Evolutionary conservation across 768 basidiomycete species (phyloP).

Genomic region (Amanita pseudoporphyria): DNA sequence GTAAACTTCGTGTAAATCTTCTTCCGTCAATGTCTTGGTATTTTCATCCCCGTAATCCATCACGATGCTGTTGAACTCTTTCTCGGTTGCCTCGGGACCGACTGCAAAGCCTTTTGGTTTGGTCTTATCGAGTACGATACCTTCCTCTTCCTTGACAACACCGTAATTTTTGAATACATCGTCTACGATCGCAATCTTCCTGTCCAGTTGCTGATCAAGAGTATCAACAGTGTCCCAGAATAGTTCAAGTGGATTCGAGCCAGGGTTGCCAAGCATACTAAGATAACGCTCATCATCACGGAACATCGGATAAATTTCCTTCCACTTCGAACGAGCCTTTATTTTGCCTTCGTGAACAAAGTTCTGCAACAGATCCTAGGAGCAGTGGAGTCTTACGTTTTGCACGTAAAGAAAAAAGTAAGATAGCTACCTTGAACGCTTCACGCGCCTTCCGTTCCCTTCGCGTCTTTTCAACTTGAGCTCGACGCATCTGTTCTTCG

Average conservation of each 20-base stretch:
- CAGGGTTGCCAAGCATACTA: constrained; percentile 82
- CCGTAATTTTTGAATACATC: constrained; percentile 47
- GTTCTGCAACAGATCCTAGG: constrained; percentile 62
- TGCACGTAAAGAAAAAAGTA: not conserved
- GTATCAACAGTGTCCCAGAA: constrained; percentile 93
- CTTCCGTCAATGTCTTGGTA: constrained; percentile 35
- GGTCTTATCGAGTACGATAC: constrained; percentile 11
- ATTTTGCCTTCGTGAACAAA: constrained; percentile 59
- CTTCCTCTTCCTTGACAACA: constrained; percentile 21
- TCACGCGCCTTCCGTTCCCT: constrained; percentile 87
- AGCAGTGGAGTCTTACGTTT: not conserved
- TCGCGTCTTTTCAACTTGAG: constrained; percentile 76
- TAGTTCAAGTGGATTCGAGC: constrained; percentile 90
- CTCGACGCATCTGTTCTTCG: constrained; percentile 74
- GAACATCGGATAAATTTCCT: constrained; percentile 73
- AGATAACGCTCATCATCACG: constrained; percentile 76
- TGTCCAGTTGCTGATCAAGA: constrained; percentile 78
- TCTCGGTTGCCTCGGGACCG: constrained; percentile 49
- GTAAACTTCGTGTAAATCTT: constrained; percentile 51
- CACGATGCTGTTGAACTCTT: constrained; percentile 51
- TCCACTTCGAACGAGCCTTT: constrained; percentile 85
- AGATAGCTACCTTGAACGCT: constrained; percentile 64
- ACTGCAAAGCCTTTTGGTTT: constrained; percentile 30
- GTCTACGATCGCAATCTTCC: constrained; percentile 62
- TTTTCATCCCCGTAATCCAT: constrained; percentile 45